Percentiles rank a stretch among this genome's conserved stretches.
Evolutionary conservation across 805 yeast species (phyloP).

Genomic region (Brettanomyces anomalus): DNA sequence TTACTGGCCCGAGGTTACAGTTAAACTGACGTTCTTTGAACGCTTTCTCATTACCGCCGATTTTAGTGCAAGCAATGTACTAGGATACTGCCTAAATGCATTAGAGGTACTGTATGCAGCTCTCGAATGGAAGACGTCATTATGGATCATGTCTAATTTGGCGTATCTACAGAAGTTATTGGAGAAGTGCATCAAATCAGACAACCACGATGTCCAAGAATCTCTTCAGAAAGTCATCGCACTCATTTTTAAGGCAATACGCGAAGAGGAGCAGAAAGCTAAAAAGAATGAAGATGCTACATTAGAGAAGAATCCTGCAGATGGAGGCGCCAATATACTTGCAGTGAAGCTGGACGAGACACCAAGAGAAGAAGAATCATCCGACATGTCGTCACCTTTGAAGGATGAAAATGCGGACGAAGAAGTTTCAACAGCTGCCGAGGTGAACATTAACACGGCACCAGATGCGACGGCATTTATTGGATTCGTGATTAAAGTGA

Average conservation of each 20-base stretch:
- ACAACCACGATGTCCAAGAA: conserved; percentile 81
- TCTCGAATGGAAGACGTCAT: conserved; percentile 62
- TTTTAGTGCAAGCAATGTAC: conserved; percentile 52
- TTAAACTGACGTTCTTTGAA: conserved; percentile 80
- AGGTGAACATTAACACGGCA: no score
- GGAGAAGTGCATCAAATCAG: conserved; percentile 74
- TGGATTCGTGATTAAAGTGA: conserved; percentile 50
- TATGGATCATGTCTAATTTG: conserved; percentile 73
- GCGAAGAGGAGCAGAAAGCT: conserved; percentile 36
- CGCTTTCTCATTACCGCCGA: conserved; percentile 77
- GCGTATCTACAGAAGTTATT: conserved; percentile 61
- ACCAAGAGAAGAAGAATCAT: background rate
- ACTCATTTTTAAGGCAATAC: conserved; percentile 60
- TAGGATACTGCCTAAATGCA: conserved; percentile 83
- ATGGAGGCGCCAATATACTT: background rate
- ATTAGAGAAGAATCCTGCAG: background rate
- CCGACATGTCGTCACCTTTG: background rate
- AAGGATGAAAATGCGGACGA: background rate
- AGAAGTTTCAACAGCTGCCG: no score
- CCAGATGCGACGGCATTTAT: conserved; percentile 35
- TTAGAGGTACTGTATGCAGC: conserved; percentile 81
- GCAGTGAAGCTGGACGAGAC: background rate
- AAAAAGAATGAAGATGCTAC: background rate
- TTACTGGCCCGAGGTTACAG: conserved; percentile 85
- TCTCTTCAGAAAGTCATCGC: conserved; percentile 67